Percentiles rank a stretch among this genome's conserved stretches.
Conservation (phyloP, 441 rosid species). For the Erodium texanum region DNA sequence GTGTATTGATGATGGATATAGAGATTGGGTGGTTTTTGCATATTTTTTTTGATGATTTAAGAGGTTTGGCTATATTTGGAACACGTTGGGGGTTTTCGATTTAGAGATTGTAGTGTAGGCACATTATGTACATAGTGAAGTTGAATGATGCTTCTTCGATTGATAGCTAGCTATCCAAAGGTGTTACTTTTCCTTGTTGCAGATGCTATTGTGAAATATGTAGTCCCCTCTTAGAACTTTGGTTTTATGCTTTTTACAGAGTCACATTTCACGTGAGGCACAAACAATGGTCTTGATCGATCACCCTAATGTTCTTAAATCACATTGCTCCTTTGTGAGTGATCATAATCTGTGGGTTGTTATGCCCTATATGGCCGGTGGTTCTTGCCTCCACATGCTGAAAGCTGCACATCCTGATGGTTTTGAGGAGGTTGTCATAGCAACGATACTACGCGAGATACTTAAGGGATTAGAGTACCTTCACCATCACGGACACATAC, state of each 20-base stretch:
- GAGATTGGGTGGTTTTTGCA: neutral
- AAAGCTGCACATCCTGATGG: slow-evolving; percentile 94
- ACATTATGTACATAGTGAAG: no score
- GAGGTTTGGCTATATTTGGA: no score
- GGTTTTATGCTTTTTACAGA: slow-evolving; percentile 27
- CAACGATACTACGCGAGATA: slow-evolving; percentile 73
- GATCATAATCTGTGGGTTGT: slow-evolving; percentile 92
- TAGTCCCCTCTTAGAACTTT: neutral
- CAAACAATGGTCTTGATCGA: slow-evolving; percentile 92
- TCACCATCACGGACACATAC: slow-evolving; percentile 96
- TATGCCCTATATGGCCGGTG: slow-evolving; percentile 97
- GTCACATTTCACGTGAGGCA: slow-evolving; percentile 78
- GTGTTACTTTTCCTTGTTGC: no score
- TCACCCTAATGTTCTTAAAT: slow-evolving; percentile 85
- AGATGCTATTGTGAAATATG: neutral
- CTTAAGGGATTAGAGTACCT: slow-evolving; percentile 91
- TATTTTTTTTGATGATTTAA: no score
- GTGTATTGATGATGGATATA: neutral
- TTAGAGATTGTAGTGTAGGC: no score
- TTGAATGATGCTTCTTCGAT: no score
- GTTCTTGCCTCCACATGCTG: slow-evolving; percentile 89
- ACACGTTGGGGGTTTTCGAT: no score
- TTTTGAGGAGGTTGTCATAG: slow-evolving; percentile 82
- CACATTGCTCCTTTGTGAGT: slow-evolving; percentile 84
- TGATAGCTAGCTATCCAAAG: neutral